Base-by-base conservation (phyloP, 1,139 yeast genomes). In the Sugiyamaella sp. region DNA sequence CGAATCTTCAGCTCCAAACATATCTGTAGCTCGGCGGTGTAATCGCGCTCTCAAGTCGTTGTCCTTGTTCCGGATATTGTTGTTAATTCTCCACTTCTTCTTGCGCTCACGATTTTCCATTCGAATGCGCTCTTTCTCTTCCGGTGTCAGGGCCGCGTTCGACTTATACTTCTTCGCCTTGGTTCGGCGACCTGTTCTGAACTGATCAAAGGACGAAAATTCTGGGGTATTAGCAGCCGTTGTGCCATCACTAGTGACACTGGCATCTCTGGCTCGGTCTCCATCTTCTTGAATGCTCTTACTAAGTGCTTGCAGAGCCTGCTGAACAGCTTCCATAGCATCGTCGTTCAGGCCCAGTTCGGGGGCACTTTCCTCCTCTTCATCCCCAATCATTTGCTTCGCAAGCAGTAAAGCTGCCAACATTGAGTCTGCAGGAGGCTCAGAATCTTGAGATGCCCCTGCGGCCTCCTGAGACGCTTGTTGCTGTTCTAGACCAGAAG, bases 81-180 rank as follows among this genome's bases (percentile, higher is more conserved):
- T 90, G 35, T 82, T 85, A 58, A 84, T 93, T 66, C 98, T 80
- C 98, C 98, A 93, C 62, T 83, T 81, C 72, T 90, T 85, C 72
- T 93, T 93, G 38, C 98, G 78, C 58, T 87, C 93, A 49, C 96
- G 77, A 63, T 90, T 90, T 54, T 85, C 95, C 24, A 81, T 67
- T 41, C 89, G 73, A 8, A 82, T 75, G 59, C 83, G 78, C 60
- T 87, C 95, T 57, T 80, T 80, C 25, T 72, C 74, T 48, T 73
- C 74, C 57, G 72, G 61, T 27, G 67, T 63, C 51, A 64, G 51
- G 19, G 57, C 55, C 16, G 56, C 52, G 47, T 49, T 50, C 25
- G 24, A 27, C 14, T 39, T 43, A 37, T 44, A 44, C 12, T 21
- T 44, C 33, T 40, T 19, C 19, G 16, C 16, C 27, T 46, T 43